Evolutionary conservation across 73 alveolate genomes (phyloP), one percentile per base, ranked within the genome.

Genomic region (Strombidium stylifer): DNA sequence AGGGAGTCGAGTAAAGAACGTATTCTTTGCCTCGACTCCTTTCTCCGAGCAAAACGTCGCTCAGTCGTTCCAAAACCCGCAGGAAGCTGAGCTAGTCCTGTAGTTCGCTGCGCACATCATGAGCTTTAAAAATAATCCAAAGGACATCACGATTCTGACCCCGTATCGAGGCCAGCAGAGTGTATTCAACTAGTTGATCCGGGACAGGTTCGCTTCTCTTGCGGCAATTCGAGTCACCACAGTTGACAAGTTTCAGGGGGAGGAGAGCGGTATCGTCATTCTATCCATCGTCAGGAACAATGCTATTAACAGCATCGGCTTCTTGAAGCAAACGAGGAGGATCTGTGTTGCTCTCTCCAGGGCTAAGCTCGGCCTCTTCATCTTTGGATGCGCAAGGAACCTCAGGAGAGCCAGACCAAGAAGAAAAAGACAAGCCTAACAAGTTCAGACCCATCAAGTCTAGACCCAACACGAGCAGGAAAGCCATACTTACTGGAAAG

Each of bases 321-420:
- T 64, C 70, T 54, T 47, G 49, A 54, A 64, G 67, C 69, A 61
- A 12, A 70, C 77, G 34, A 87, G 83, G 41, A 81, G 96, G 36
- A 86, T 87, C 64, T 84, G 90, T 58, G 97, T 89, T 19, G 87
- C 97, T 0, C 72, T 89, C n/a, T 74, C 91, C 39, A 69, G 96
- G 31, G 93, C 96, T 3, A 75, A 76, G 18, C 66, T 70, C 16
- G 96, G 96, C 11, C 24, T 86, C 37, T 86, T 56, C 77, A 86
- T 86, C n/a, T 81, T 86, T n/a, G 96, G 96, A 53, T 81, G 81
- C 52, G 36, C 89, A 49, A 81, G 72, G 36, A 86, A 60, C 27
- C 48, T 60, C 30, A 52, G 54, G 46, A 37, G 16, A 18, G 14
- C 61, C 18, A 12, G 40, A 49, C 14, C 11, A 7, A 49, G 16